phyloP scores from a whole-genome alignment of 106 monocot species.

The Allium cepa region DNA sequence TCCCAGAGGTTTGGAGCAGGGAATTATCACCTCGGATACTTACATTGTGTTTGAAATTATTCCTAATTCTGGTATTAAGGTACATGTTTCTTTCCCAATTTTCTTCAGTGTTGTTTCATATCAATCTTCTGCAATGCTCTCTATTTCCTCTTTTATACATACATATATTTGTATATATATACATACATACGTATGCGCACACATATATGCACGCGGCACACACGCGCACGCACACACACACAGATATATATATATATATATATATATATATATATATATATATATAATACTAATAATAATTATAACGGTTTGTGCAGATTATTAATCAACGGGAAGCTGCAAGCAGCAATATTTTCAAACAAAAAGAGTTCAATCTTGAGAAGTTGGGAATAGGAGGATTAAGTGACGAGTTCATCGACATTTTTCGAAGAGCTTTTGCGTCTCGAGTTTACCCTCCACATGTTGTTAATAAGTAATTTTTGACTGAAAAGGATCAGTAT shows the following conservation, averaged over 20 bases:
- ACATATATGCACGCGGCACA: not conserved
- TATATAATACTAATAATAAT: too few relatives aligned
- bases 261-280: too few relatives aligned
- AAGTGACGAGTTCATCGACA: slow-evolving; percentile 83
- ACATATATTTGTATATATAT: too few relatives aligned
- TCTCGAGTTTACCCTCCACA: slow-evolving; percentile 94
- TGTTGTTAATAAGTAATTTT: slow-evolving; percentile 75
- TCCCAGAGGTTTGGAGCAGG: slow-evolving; percentile 51
- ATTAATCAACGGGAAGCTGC: slow-evolving; percentile 82
- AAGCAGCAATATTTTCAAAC: slow-evolving; percentile 86
- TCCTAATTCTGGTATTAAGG: slow-evolving; percentile 94
- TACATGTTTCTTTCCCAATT: slow-evolving; percentile 5
- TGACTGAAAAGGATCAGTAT: too few relatives aligned
- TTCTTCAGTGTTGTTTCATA: slow-evolving; percentile 1
- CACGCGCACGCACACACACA: too few relatives aligned
- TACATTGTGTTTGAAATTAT: slow-evolving; percentile 84
- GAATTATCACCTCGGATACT: slow-evolving; percentile 68
- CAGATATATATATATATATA: too few relatives aligned
- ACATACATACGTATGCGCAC: too few relatives aligned
- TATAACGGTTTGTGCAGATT: slow-evolving; percentile 34
- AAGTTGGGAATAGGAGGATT: slow-evolving; percentile 93
- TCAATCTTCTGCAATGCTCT: not conserved
- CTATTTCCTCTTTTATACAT: not conserved
- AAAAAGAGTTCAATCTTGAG: slow-evolving; percentile 93
- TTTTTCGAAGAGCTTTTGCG: slow-evolving; percentile 97